Conservation (phyloP, 805 yeast species). For the Kluyveromyces siamensis region DNA sequence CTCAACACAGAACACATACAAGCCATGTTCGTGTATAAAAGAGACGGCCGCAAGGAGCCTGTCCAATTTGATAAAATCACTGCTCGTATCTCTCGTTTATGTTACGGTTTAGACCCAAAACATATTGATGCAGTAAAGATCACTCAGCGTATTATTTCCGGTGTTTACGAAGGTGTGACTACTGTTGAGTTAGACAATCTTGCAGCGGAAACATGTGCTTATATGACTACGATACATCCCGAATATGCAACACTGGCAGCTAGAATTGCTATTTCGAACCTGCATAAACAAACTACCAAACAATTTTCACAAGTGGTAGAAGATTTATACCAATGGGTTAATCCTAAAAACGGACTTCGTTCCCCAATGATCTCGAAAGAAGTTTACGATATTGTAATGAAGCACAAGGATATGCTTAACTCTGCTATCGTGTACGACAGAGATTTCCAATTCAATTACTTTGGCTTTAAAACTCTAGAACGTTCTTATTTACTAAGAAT, state of each 20-base stretch:
- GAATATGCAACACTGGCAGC: slow-evolving; percentile 94
- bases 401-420: slow-evolving; percentile 58
- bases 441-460: slow-evolving; percentile 71
- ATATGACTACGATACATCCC: slow-evolving; percentile 97
- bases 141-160: slow-evolving; percentile 90
- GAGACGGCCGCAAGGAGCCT: slow-evolving; percentile 92
- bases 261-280: slow-evolving; percentile 86
- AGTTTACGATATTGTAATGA: slow-evolving; percentile 52
- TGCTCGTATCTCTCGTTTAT: slow-evolving; percentile 85
- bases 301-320: slow-evolving; percentile 70
- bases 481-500: slow-evolving; percentile 71
- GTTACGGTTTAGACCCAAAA: slow-evolving; percentile 85
- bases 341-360: slow-evolving; percentile 66
- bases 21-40: slow-evolving; percentile 74
- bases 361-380: slow-evolving; percentile 65
- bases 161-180: slow-evolving; percentile 95
- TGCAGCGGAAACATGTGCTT: slow-evolving; percentile 96
- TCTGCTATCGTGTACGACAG: slow-evolving; percentile 67
- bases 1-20: not conserved
- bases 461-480: slow-evolving; percentile 88
- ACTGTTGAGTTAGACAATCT: slow-evolving; percentile 76
- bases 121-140: slow-evolving; percentile 94
- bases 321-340: slow-evolving; percentile 65
- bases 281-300: slow-evolving; percentile 90
- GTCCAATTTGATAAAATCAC: slow-evolving; percentile 96